Base-by-base conservation (phyloP, 2,329 filamentous ascomycete genomes). In the Fusarium coicis region DNA sequence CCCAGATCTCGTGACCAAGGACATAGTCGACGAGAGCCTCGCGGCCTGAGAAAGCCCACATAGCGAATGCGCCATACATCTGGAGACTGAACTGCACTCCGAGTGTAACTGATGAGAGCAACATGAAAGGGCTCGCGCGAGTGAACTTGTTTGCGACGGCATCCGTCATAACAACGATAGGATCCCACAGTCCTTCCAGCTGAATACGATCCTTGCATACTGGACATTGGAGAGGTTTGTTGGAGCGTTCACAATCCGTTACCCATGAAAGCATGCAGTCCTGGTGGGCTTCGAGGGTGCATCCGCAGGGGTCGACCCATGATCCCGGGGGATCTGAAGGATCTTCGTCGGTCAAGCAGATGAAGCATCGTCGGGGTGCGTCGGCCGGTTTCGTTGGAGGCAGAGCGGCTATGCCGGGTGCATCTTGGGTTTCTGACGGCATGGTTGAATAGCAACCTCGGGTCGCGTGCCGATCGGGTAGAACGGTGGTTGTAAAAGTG, bases 301-400 rank as follows among this genome's bases (percentile, higher is more conserved):
- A 99, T 1, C 92, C 93, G 80, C 96, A 99, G 4, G 96, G 95
- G 61, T 93, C 93, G 49, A 94, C 91, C 96, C 96, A 99, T 61
- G 85, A 81, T 50, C 83, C 80, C 8, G 87, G 85, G 14, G 85
- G 78, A 26, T 84, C 81, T 15, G 80, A 82, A 43, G 89, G 86
- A 32, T 84, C 83, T 71, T 90, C 84, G 55, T 89, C 89, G 71
- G 85, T 86, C 36, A 91, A 85, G 78, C 90, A 92, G 76, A 92
- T 90, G 82, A 90, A 92, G 84, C 90, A 92, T 77, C 84, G 85
- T 55, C 84, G 83, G 23, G 79, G 80, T 8, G 77, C 67, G 43
- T 82, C 78, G 47, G 69, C 19, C 5, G 57, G 19, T 49, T 67
- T 74, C 19, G 63, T 43, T 21, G 60, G 40, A 26, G 56, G 26